Base-by-base conservation (phyloP, 2,329 filamentous ascomycete genomes). In the Elsinoe australis region DNA sequence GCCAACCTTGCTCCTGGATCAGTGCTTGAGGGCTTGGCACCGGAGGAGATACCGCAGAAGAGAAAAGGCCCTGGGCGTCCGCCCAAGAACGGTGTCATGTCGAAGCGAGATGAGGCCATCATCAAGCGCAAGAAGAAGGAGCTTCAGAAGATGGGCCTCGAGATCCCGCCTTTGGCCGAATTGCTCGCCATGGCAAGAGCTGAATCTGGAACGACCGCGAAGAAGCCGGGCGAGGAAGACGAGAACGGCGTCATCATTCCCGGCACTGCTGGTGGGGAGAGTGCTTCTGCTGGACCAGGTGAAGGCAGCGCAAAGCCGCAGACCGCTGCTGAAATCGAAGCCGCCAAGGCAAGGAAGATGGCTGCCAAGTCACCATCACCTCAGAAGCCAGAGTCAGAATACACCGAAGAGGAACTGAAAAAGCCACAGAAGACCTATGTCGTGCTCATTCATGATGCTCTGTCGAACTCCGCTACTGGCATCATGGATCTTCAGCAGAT, bases 21-120 rank as follows among this genome's bases (percentile, higher is more conserved):
- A 3, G 56, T 59, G 12, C 54, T 64, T 31, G 59, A 57, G 29
- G 58, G 56, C 32, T 52, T 62, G 10, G 55, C 59, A 6, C 55
- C 57, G 4, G 60, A 59, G 31, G 57, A 65, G 34, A 65, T 71
- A 4, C 65, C 78, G 22, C 75, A 78, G 21, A 83, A 79, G 65
- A 82, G 83, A 53, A 80, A 85, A 55, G 85, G 85, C 10, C 85
- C 85, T 7, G 85, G 85, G n/a, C 72, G 85, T 47, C 85, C 85
- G 15, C 85, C 85, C 0, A 89, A 89, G 67, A 85, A 89, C 58
- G 85, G 85, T 21, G 76, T 87, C 60, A 86, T 88, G 79, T 89
- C 85, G 1, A 88, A 88, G 65, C 74, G 85, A 49, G 82, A 88
- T 49, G 55, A 62, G 51, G 52, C 59, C 5, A 56, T 58, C 22